Evolutionary conservation across 2,329 filamentous ascomycete genomes (phyloP).

Genomic region (Fusarium heterosporum): DNA sequence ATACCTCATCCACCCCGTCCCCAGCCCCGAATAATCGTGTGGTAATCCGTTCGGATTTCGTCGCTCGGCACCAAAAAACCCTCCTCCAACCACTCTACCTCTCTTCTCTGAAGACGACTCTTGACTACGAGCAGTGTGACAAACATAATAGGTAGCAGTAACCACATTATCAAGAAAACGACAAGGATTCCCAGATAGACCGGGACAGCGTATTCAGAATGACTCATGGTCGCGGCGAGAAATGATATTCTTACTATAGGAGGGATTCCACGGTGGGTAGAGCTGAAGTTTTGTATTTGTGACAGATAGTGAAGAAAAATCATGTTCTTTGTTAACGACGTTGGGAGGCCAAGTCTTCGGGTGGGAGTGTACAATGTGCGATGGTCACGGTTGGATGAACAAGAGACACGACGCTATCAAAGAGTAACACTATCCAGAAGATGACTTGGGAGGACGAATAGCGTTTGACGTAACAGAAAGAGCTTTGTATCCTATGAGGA

Average conservation of each 20-base stretch:
- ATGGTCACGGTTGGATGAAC: constrained; percentile 33
- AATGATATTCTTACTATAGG: neutral
- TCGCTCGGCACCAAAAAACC: constrained; percentile 19
- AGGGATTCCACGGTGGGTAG: neutral
- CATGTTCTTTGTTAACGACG: constrained; percentile 9
- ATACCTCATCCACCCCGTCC: neutral
- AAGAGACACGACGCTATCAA: constrained; percentile 34
- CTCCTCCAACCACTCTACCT: constrained; percentile 33
- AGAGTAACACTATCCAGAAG: constrained; percentile 31
- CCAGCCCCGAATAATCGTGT: neutral
- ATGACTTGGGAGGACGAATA: constrained; percentile 28
- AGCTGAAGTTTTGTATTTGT: constrained; percentile 9
- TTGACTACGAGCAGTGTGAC: constrained; percentile 20
- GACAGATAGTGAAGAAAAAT: neutral
- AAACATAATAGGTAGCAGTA: constrained; percentile 33
- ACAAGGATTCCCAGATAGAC: constrained; percentile 36
- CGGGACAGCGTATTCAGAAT: constrained; percentile 35
- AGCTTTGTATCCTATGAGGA: constrained; percentile 10
- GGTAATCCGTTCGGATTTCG: constrained; percentile 22
- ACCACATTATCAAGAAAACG: constrained; percentile 34
- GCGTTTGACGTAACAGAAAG: constrained; percentile 16
- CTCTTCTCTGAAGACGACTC: constrained; percentile 15
- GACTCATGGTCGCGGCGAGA: constrained; percentile 26
- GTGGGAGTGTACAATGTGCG: constrained; percentile 35
- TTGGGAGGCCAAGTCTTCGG: constrained; percentile 20